A percentile compares a stretch with the other conserved stretches of the same genome.
Conservation (phyloP, 805 yeast species). For the Lipomyces sp. region DNA sequence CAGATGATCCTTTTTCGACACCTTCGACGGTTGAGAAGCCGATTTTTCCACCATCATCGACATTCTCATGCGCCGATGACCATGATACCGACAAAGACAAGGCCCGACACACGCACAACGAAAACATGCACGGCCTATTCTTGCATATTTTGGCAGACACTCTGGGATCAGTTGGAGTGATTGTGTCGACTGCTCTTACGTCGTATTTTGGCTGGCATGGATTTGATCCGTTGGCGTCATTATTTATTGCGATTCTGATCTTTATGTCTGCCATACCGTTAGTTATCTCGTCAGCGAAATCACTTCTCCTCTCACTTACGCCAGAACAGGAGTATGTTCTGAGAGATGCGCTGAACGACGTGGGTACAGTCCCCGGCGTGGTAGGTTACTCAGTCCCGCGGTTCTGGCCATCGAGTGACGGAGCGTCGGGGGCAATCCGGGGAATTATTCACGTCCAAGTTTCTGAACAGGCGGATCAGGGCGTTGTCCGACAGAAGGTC, state of each 20-base stretch:
- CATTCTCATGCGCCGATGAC: slow-evolving; percentile 11
- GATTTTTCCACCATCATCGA: neutral
- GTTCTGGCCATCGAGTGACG: slow-evolving; percentile 73
- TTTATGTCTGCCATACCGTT: slow-evolving; percentile 83
- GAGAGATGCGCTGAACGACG: slow-evolving; percentile 67
- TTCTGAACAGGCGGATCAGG: slow-evolving; percentile 64
- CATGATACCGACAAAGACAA: slow-evolving; percentile 32
- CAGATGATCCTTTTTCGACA: slow-evolving; percentile 7
- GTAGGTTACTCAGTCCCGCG: slow-evolving; percentile 85
- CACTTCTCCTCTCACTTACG: slow-evolving; percentile 67
- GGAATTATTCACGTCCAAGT: slow-evolving; percentile 88
- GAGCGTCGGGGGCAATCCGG: slow-evolving; percentile 46
- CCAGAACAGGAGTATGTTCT: slow-evolving; percentile 64
- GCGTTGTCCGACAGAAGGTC: slow-evolving; percentile 63
- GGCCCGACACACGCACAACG: slow-evolving; percentile 48
- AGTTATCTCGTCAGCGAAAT: slow-evolving; percentile 76
- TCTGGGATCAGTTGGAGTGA: slow-evolving; percentile 95
- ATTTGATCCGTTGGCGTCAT: slow-evolving; percentile 91
- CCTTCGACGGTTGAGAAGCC: neutral
- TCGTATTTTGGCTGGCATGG: slow-evolving; percentile 73
- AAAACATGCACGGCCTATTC: slow-evolving; percentile 92
- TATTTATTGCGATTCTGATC: slow-evolving; percentile 81
- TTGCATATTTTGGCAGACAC: slow-evolving; percentile 95
- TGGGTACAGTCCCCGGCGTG: slow-evolving; percentile 69
- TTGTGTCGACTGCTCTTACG: slow-evolving; percentile 82